Evolutionary conservation across 768 basidiomycete species (phyloP).

Genomic region (Leccinum subgranulosum): DNA sequence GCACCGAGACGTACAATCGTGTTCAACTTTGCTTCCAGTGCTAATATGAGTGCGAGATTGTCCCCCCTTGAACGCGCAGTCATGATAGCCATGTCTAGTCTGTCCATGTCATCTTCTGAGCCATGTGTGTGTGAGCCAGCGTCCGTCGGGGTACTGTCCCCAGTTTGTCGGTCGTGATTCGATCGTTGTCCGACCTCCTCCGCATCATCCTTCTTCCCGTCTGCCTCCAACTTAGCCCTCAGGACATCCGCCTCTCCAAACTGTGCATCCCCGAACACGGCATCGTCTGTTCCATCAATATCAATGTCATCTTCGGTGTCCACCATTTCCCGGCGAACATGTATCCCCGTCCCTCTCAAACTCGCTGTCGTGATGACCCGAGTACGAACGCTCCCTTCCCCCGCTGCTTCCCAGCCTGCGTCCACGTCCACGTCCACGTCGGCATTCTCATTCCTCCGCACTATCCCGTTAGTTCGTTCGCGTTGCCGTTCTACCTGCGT

Average conservation of each 20-base stretch:
- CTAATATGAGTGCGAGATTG: conserved; percentile 44
- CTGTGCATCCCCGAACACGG: conserved; percentile 63
- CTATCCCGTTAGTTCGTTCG: conserved; percentile 24
- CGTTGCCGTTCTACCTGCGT: conserved; percentile 34
- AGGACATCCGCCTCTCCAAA: conserved; percentile 75
- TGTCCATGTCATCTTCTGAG: conserved; percentile 38
- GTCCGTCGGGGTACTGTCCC: conserved; percentile 17
- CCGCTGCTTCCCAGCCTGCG: conserved; percentile 37
- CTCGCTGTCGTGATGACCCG: conserved; percentile 35
- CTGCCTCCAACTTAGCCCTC: conserved; percentile 31
- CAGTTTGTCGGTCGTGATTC: conserved; percentile 33
- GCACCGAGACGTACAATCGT: conserved; percentile 45
- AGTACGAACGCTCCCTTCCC: conserved; percentile 39
- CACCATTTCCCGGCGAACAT: conserved; percentile 50
- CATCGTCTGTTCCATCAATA: conserved; percentile 73
- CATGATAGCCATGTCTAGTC: conserved; percentile 47
- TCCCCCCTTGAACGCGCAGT: conserved; percentile 49
- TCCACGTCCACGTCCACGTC: conserved; percentile 33
- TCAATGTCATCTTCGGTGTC: conserved; percentile 82
- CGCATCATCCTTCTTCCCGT: conserved; percentile 21
- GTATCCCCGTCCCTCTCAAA: conserved; percentile 64
- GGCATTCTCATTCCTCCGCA: conserved; percentile 30
- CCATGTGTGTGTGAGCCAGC: background rate
- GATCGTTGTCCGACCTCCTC: conserved; percentile 9
- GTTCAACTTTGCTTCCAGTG: conserved; percentile 61